phyloP scores from a whole-genome alignment of 805 yeast species.

The Cyberlindnera misumaiensis region DNA sequence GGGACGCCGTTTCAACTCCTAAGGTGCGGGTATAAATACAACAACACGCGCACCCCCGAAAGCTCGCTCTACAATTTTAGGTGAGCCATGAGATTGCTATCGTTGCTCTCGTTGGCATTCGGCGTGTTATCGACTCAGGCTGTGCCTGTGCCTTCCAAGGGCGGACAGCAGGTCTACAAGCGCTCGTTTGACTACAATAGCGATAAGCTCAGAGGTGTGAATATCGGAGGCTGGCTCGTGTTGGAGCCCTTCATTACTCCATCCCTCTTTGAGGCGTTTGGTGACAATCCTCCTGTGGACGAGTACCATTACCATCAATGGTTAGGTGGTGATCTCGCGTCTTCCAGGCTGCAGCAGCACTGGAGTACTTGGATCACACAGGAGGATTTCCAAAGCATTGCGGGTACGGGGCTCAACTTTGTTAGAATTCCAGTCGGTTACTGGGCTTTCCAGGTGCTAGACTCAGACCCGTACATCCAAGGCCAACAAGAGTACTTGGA shows the following conservation, averaged over 20 bases:
- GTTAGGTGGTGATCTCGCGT: conserved; percentile 58
- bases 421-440: conserved; percentile 92
- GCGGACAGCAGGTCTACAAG: conserved; percentile 20
- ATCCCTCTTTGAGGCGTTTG: conserved; percentile 52
- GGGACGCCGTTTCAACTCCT: no score
- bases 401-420: conserved; percentile 61
- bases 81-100: neutral
- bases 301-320: conserved; percentile 63
- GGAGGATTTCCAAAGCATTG: conserved; percentile 57
- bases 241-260: conserved; percentile 86
- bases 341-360: conserved; percentile 48
- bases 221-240: conserved; percentile 87
- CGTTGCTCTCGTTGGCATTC: neutral
- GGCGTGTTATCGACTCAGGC: neutral
- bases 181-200: conserved; percentile 19
- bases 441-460: conserved; percentile 73
- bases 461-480: conserved; percentile 76
- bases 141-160: conserved; percentile 23
- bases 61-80: no score
- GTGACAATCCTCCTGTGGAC: conserved; percentile 60
- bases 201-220: conserved; percentile 49
- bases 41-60: no score
- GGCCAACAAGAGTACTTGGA: conserved; percentile 76
- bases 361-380: conserved; percentile 79
- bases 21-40: no score